These are phyloP conservation scores for Podospora fimiseda DNA, from an alignment of 495 filamentous ascomycete genomes.

Conservation along the genomic window DNA sequence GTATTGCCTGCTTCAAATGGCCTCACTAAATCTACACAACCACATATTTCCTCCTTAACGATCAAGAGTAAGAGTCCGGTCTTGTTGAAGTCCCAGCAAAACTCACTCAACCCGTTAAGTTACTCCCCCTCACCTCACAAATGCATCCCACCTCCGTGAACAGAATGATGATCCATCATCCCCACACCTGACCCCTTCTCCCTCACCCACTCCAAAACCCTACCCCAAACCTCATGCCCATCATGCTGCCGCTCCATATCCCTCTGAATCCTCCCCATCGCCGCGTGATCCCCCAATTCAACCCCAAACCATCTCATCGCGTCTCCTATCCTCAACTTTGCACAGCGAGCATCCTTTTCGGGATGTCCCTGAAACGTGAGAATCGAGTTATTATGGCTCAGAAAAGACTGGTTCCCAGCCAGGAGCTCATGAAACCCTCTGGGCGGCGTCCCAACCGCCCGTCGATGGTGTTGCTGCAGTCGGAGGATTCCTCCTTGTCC, in stretches of 20 bases:
- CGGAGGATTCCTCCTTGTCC: conserved; percentile 2
- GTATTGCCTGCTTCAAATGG: no score
- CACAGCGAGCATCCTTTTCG: conserved; percentile 40
- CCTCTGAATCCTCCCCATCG: conserved; percentile 9
- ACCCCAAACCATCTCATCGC: conserved; percentile 36
- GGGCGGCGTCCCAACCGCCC: conserved; percentile 29
- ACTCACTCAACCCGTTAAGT: background rate
- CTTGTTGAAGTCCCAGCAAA: no score
- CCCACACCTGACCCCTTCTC: conserved; percentile 14
- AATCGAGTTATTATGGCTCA: conserved; percentile 35
- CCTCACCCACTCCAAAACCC: conserved; percentile 37
- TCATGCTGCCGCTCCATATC: conserved; percentile 33
- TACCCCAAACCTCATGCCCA: conserved; percentile 36
- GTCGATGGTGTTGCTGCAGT: conserved; percentile 43
- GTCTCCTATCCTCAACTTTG: conserved; percentile 33
- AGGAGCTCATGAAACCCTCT: conserved; percentile 31
- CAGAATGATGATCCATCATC: no score
- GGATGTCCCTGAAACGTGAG: conserved; percentile 47
- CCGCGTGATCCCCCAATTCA: conserved; percentile 20
- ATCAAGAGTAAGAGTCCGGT: no score
- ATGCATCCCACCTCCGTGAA: background rate
- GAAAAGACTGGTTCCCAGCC: conserved; percentile 34
- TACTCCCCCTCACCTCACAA: background rate
- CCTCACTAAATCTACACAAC: no score
- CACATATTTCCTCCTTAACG: no score